phyloP scores from a whole-genome alignment of 169 alveolate genomes.

The Perkinsus marinus region DNA sequence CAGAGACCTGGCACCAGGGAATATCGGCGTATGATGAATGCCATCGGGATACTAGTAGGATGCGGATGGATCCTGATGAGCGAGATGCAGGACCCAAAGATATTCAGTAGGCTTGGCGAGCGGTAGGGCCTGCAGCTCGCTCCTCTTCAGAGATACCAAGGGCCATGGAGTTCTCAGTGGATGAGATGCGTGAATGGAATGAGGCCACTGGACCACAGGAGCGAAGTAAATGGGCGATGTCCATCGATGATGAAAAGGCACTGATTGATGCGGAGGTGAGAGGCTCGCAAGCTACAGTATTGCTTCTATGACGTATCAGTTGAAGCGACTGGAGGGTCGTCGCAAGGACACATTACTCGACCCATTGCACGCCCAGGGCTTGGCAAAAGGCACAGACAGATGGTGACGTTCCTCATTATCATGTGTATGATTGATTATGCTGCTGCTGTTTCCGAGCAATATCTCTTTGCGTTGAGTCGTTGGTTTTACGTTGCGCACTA shows the following conservation, averaged over 20 bases:
- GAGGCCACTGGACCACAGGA: neutral
- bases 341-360: neutral
- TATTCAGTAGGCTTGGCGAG: neutral
- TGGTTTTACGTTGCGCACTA: no score
- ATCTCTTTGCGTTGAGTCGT: neutral
- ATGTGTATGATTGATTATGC: neutral
- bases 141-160: neutral
- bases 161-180: neutral
- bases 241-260: neutral
- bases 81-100: neutral
- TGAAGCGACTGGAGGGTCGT: neutral
- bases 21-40: neutral
- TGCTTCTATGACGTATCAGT: neutral
- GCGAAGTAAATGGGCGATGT: neutral
- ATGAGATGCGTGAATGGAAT: neutral
- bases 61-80: neutral
- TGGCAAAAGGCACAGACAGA: neutral
- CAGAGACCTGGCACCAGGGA: neutral
- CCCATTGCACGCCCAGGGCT: neutral
- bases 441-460: neutral
- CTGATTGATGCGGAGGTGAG: neutral
- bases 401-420: neutral
- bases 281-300: neutral
- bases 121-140: neutral
- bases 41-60: neutral